phyloP scores from a whole-genome alignment of 768 basidiomycete species.

The Chalciporus chontae region DNA sequence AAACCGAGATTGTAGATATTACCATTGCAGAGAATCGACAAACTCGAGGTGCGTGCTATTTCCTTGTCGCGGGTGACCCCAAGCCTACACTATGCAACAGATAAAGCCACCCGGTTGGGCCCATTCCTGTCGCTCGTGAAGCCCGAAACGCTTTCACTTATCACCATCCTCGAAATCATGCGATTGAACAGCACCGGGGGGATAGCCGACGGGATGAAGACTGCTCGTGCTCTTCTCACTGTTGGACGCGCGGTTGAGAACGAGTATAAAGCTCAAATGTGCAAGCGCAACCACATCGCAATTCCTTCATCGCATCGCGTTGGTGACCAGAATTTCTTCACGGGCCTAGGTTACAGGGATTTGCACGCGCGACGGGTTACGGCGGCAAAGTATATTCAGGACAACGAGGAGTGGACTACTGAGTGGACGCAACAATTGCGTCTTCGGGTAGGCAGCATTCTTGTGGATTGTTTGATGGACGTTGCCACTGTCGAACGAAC shows the following conservation, averaged over 20 bases:
- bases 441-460: slow-evolving; percentile 74
- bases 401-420: slow-evolving; percentile 70
- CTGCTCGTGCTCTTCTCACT: slow-evolving; percentile 71
- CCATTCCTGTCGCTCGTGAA: slow-evolving; percentile 77
- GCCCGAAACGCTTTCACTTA: slow-evolving; percentile 75
- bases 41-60: slow-evolving; percentile 16
- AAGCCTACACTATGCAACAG: slow-evolving; percentile 3
- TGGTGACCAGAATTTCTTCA: slow-evolving; percentile 46
- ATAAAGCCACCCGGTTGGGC: slow-evolving; percentile 36
- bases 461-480: slow-evolving; percentile 83
- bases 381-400: slow-evolving; percentile 60
- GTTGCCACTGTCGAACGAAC: slow-evolving; percentile 72
- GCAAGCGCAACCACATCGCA: slow-evolving; percentile 58
- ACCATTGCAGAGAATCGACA: slow-evolving; percentile 32
- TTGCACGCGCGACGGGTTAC: slow-evolving; percentile 63
- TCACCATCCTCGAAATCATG: slow-evolving; percentile 89
- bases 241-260: slow-evolving; percentile 85
- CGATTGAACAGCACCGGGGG: slow-evolving; percentile 74
- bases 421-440: slow-evolving; percentile 80
- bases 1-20: slow-evolving; percentile 49
- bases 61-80: background rate
- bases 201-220: slow-evolving; percentile 84
- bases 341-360: slow-evolving; percentile 54
- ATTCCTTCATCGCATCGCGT: slow-evolving; percentile 35
- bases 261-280: slow-evolving; percentile 86